A percentile compares a stretch with the other conserved stretches of the same genome.
phyloP scores from a whole-genome alignment of 2,329 filamentous ascomycete species.

The Cladobotryum protrusum region DNA sequence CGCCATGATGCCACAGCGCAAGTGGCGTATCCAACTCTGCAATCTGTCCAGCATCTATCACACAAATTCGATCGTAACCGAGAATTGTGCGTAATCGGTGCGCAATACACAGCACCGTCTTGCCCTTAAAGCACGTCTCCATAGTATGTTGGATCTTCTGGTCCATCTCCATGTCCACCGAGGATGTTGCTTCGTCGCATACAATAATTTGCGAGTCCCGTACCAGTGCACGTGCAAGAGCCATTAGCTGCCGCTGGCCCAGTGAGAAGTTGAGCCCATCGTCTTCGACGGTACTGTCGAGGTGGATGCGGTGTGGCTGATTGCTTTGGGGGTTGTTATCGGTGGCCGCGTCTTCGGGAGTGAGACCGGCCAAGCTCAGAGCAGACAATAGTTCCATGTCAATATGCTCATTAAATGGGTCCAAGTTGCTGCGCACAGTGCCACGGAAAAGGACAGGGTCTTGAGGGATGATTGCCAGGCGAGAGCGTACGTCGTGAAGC shows the following conservation, averaged over 20 bases:
- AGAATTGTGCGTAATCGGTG: conserved; percentile 64
- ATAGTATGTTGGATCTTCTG: conserved; percentile 61
- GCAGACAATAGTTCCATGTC: conserved; percentile 59
- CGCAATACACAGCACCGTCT: conserved; percentile 62
- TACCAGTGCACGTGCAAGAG: conserved; percentile 44
- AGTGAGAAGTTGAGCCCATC: conserved; percentile 63
- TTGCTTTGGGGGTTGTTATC: neutral
- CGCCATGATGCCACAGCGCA: conserved; percentile 45
- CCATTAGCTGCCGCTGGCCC: conserved; percentile 62
- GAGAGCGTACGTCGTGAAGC: conserved; percentile 57
- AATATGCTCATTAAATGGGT: conserved; percentile 60
- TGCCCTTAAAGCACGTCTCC: conserved; percentile 56
- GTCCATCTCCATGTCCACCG: conserved; percentile 65
- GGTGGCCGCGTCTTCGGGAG: neutral
- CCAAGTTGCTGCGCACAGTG: conserved; percentile 63
- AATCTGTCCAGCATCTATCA: conserved; percentile 55
- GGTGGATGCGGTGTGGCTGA: conserved; percentile 33
- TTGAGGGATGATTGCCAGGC: conserved; percentile 65
- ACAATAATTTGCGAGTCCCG: conserved; percentile 62
- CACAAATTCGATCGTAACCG: conserved; percentile 62
- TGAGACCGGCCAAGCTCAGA: conserved; percentile 52
- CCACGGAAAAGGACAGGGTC: conserved; percentile 69
- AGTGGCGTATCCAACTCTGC: conserved; percentile 56
- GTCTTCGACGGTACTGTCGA: conserved; percentile 53
- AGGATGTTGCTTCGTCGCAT: conserved; percentile 65